Conservation (phyloP, 768 basidiomycete genomes). For the Kwoniella mangroviensis region DNA sequence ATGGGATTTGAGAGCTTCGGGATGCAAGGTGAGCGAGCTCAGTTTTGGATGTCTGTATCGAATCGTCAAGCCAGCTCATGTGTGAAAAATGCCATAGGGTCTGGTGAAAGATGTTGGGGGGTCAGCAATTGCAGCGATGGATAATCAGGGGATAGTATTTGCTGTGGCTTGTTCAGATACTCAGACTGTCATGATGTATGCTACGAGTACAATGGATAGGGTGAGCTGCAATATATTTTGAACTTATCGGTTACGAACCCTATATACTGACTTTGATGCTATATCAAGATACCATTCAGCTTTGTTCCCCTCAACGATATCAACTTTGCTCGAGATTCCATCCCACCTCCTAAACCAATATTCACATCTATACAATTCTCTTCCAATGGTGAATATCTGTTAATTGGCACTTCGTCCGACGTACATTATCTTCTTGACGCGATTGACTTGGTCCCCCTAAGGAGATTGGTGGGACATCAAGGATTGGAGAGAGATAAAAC, state of each 20-base stretch:
- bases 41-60: no score
- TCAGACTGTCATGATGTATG: conserved; percentile 49
- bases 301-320: conserved; percentile 82
- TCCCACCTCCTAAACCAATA: conserved; percentile 82
- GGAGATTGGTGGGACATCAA: conserved; percentile 80
- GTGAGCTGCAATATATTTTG: conserved; percentile 35
- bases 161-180: conserved; percentile 50
- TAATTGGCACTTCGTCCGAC: conserved; percentile 89
- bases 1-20: conserved; percentile 86
- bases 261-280: not conserved
- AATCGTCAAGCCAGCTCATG: not conserved
- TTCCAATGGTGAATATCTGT: conserved; percentile 82
- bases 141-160: conserved; percentile 47
- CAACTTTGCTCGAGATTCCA: conserved; percentile 72
- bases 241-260: no score
- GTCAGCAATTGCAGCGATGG: conserved; percentile 49
- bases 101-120: conserved; percentile 52
- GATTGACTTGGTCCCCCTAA: conserved; percentile 80
- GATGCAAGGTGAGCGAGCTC: conserved; percentile 64
- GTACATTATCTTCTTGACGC: conserved; percentile 93
- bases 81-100: conserved; percentile 33
- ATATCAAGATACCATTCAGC: conserved; percentile 72
- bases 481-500: conserved; percentile 75
- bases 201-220: conserved; percentile 33
- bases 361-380: conserved; percentile 93